A percentile compares a stretch with the other conserved stretches of the same genome.
Evolutionary conservation across 805 yeast genomes (phyloP).

Genomic region (Huiozyma naganishii): DNA sequence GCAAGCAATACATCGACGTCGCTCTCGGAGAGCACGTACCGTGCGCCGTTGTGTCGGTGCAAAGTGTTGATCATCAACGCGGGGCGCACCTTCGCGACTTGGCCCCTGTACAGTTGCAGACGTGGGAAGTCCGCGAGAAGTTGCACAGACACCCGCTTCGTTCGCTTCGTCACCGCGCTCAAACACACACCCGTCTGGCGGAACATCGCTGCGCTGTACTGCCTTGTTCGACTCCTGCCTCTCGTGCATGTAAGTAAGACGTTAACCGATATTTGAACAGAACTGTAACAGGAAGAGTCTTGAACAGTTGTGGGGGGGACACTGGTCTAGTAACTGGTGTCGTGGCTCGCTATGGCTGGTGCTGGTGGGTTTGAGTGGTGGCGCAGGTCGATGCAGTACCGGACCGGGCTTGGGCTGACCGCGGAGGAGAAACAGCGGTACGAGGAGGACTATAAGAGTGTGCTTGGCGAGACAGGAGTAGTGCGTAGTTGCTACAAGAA

Average conservation of each 20-base stretch:
- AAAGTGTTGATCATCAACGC: conserved; percentile 74
- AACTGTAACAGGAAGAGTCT: no score
- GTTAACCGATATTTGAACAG: no score
- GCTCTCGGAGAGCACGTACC: conserved; percentile 38
- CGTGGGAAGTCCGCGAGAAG: conserved; percentile 55
- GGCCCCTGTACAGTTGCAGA: conserved; percentile 53
- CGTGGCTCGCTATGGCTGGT: neutral
- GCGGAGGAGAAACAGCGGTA: conserved; percentile 43
- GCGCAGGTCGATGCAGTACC: conserved; percentile 60
- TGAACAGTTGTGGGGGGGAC: neutral
- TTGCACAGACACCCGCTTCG: conserved; percentile 57
- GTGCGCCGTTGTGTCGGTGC: conserved; percentile 63
- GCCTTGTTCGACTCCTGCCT: neutral
- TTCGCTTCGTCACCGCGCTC: conserved; percentile 40
- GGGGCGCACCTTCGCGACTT: conserved; percentile 64
- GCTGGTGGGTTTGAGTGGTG: conserved; percentile 63
- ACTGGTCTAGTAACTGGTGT: neutral
- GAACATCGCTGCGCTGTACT: conserved; percentile 9
- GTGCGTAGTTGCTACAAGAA: conserved; percentile 52
- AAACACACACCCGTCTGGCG: conserved; percentile 30
- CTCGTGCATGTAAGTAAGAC: neutral
- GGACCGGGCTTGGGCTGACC: conserved; percentile 56
- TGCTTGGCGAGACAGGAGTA: conserved; percentile 40
- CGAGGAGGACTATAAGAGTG: conserved; percentile 41
- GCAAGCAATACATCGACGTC: conserved; percentile 17